Percentiles rank a stretch among this genome's conserved stretches.
Evolutionary conservation across 306 rosid species (phyloP).

Genomic region (Citrullus colocynthis): DNA sequence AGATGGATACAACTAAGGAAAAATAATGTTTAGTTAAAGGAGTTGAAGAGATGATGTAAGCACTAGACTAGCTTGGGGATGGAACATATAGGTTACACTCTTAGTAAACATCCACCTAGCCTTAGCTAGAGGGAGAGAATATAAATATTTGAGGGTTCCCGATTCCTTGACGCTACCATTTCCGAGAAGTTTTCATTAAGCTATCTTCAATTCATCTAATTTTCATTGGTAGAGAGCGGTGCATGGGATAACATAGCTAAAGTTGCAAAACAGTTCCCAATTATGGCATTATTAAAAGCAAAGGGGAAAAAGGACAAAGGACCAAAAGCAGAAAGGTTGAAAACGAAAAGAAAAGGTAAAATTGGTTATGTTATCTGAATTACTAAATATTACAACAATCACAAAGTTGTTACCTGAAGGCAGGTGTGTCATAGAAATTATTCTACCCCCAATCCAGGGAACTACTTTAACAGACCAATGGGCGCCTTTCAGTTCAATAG

Average conservation of each 20-base stretch:
- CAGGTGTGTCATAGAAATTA: conserved; percentile 70
- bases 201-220: too few relatives aligned
- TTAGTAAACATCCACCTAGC: neutral
- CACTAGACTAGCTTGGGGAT: neutral
- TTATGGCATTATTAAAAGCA: neutral
- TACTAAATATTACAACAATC: neutral
- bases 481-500: conserved; percentile 62
- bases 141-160: neutral
- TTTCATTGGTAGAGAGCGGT: too few relatives aligned
- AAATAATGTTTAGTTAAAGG: neutral
- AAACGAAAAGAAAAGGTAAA: neutral
- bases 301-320: neutral
- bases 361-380: neutral
- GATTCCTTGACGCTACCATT: too few relatives aligned
- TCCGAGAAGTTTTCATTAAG: too few relatives aligned
- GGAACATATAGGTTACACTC: neutral
- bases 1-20: neutral
- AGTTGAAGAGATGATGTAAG: neutral
- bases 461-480: conserved; percentile 61
- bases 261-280: neutral
- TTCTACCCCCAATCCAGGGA: conserved; percentile 97
- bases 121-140: neutral
- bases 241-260: too few relatives aligned
- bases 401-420: conserved; percentile 50
- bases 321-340: neutral